phyloP scores from a whole-genome alignment of 2,329 filamentous ascomycete genomes.

The Pyricularia sp. region DNA sequence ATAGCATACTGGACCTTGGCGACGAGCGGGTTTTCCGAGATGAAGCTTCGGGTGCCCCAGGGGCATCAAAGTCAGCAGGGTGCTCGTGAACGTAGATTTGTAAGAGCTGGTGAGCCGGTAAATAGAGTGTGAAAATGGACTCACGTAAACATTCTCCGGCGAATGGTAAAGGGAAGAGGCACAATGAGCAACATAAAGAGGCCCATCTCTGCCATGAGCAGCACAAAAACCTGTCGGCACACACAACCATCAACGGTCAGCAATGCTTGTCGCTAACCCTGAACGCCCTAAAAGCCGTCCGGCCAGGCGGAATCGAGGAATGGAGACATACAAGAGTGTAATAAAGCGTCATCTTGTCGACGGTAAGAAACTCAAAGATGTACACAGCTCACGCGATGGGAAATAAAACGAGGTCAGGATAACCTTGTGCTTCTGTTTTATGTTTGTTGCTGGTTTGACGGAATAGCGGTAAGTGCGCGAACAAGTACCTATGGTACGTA shows the following conservation, averaged over 20 bases:
- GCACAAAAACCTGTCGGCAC: conserved; percentile 61
- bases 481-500: background rate
- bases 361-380: background rate
- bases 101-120: background rate
- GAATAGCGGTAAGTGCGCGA: background rate
- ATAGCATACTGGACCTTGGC: conserved; percentile 95
- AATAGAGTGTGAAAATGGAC: conserved; percentile 14
- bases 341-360: conserved; percentile 46
- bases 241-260: conserved; percentile 15
- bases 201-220: conserved; percentile 74
- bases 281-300: background rate
- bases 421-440: background rate
- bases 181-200: conserved; percentile 74
- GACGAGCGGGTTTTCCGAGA: conserved; percentile 75
- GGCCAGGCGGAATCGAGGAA: too few species aligned
- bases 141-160: conserved; percentile 73
- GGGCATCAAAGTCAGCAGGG: background rate
- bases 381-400: background rate
- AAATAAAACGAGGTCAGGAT: background rate
- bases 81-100: background rate
- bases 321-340: conserved; percentile 37
- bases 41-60: conserved; percentile 52
- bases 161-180: conserved; percentile 78
- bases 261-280: background rate
- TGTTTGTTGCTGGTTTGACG: background rate